Evolutionary conservation across 2,329 filamentous ascomycete species (phyloP), one percentile per base, ranked within the genome.

Genomic region (Phialophora chinensis): DNA sequence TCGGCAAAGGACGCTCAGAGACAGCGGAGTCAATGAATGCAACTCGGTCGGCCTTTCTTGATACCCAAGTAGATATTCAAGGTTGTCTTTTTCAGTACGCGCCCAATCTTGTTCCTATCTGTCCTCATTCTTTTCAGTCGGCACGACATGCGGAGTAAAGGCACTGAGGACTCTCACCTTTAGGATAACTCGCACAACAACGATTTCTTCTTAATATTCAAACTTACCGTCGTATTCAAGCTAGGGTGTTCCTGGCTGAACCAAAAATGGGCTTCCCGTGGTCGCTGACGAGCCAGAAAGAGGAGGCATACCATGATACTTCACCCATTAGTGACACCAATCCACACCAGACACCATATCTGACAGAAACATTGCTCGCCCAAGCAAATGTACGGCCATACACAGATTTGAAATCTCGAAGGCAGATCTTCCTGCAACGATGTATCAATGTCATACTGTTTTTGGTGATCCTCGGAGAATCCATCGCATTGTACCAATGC

Each of bases 401-500:
- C 17, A 29, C 29, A 7, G 53, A 55, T 17, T 27, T 33, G 25
- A 55, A 20, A 55, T n/a, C 53, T 35, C 53, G 53, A 27, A 55
- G 17, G 17, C 53, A 29, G 53, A 23, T 35, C 53, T 55, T 55
- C 6, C 17, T 55, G 23, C 53, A 55, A 33, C 53, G 29, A 33
- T 23, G 25, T 20, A 20, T 55, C 29, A 55, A 29, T 55, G 11
- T 55, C 17, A 17, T 55, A 20, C 53, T 55, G 23, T n/a, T 55
- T 33, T 11, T 55, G 11, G 29, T 55, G 27, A 29, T 55, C 29
- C 53, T 55, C 17, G 23, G 11, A 27, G 53, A 55, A 20, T n/a
- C 23, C 53, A 55, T 55, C 20, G 53, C 53, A 4, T n/a, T 55
- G 12, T 55, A 55, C 27, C 53, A 33, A 33, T 55, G 53, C 53